These are phyloP conservation scores for Trichosporon sp. DNA, from an alignment of 1,284 basidiomycete species.

Conservation along the genomic window DNA sequence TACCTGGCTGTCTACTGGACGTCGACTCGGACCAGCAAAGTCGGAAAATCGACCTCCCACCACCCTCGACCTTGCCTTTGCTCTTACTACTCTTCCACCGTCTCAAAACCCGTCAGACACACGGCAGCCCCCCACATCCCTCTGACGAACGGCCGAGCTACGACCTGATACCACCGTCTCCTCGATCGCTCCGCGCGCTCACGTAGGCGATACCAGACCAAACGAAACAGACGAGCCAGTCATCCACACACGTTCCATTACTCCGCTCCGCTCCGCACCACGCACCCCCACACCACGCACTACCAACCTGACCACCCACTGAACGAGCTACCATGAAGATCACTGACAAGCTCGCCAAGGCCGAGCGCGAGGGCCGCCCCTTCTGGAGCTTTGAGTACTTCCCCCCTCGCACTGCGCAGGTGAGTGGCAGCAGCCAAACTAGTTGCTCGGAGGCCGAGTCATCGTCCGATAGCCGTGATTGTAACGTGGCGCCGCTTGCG, in stretches of 20 bases:
- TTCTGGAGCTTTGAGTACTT: slow-evolving; percentile 99
- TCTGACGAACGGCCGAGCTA: background rate
- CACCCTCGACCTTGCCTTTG: background rate
- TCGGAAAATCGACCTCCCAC: background rate
- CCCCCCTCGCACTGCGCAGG: slow-evolving; percentile 92
- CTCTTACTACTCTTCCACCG: background rate
- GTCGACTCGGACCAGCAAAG: background rate
- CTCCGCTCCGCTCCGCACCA: background rate
- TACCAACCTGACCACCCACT: background rate
- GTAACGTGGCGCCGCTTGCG: slow-evolving; percentile 32
- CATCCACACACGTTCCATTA: slow-evolving; percentile 3
- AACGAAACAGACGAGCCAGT: background rate
- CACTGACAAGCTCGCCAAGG: slow-evolving; percentile 82
- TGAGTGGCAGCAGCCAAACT: slow-evolving; percentile 31
- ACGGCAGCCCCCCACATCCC: background rate
- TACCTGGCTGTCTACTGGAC: background rate
- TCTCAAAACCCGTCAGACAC: background rate
- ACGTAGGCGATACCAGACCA: background rate
- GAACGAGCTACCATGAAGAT: slow-evolving; percentile 70
- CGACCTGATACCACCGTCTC: background rate
- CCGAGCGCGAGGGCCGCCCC: slow-evolving; percentile 74
- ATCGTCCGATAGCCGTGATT: background rate
- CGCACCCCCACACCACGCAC: background rate
- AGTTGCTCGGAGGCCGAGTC: too few species aligned
- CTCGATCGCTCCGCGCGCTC: too few species aligned